Conservation (phyloP, 1,284 basidiomycete genomes). For the Pholiota adiposa region DNA sequence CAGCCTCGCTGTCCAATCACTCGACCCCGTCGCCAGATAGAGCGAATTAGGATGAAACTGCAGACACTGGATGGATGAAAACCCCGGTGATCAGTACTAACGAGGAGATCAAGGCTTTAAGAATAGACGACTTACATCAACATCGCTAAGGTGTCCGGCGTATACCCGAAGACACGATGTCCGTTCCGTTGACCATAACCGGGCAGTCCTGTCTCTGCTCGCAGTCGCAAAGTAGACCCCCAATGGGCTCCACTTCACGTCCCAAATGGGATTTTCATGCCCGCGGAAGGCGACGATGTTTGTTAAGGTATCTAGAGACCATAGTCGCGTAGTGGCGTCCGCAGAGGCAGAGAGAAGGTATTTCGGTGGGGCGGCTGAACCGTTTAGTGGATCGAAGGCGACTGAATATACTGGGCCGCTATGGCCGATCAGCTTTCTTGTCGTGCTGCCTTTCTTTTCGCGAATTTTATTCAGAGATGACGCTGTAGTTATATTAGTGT, state of each 20-base stretch:
- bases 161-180: conserved; percentile 90
- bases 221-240: conserved; percentile 99
- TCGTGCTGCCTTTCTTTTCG: conserved; percentile 81
- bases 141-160: conserved; percentile 95
- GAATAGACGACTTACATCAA: conserved; percentile 78
- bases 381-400: conserved; percentile 90
- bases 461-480: conserved; percentile 65
- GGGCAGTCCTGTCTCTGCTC: conserved; percentile 92
- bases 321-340: conserved; percentile 89
- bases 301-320: conserved; percentile 95
- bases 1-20: conserved; percentile 92
- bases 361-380: conserved; percentile 84
- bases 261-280: conserved; percentile 98
- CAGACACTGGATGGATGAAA: conserved; percentile 72
- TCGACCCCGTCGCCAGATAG: conserved; percentile 96
- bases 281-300: conserved; percentile 95
- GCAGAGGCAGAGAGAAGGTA: conserved; percentile 94
- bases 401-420: conserved; percentile 96
- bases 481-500: conserved; percentile 41
- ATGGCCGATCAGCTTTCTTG: conserved; percentile 95
- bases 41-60: conserved; percentile 97
- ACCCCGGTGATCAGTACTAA: conserved; percentile 2
- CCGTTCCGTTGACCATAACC: conserved; percentile 96
- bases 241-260: conserved; percentile 97
- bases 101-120: conserved; percentile 4